Evolutionary conservation across 805 yeast genomes (phyloP), one percentile per base, ranked within the genome.

Genomic region (Wickerhamia fluorescens): DNA sequence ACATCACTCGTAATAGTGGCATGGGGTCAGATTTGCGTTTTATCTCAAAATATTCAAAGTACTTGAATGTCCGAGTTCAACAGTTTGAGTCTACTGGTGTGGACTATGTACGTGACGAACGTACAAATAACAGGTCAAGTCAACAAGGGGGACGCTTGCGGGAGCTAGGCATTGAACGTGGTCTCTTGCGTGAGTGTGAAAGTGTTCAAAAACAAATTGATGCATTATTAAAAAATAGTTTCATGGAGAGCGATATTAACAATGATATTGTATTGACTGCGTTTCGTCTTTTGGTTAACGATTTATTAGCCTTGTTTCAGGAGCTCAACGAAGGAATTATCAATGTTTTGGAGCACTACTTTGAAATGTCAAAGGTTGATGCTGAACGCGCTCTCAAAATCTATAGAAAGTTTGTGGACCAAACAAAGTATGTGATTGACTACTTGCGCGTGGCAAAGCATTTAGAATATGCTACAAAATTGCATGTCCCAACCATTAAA

Each of bases 311-410:
- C 2, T 61, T 92, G 22, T 94, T 85, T 58, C 95, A 89, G 56
- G 79, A 84, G 26, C 63, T 92, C 41, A 92, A 92, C 57, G 97
- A 92, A 56, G 98, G 97, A 21, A 95, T 92, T 15, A 88, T 92
- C 44, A 92, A 92, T 45, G 60, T 92, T 24, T 69, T 92, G 38
- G 97, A 92, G 54, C 94, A 89, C 47, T 92, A 84, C 57, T 92
- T 92, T 60, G 98, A 92, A 57, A 80, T 92, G 75, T 77, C 89
- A 20, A 78, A 73, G 41, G 58, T 60, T 19, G 95, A 89, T 50
- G 97, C 96, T 2, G 85, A 81, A 49, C 69, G 88, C 37, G 88
- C 96, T 0, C 68, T 89, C 35, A 75, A 74, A 14, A 77, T 92
- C 29, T 92, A 92, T 61, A 84, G 82, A 42, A 71, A 68, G 36